Conservation (phyloP, 306 rosid genomes). For the Ochetophila trinervis region DNA sequence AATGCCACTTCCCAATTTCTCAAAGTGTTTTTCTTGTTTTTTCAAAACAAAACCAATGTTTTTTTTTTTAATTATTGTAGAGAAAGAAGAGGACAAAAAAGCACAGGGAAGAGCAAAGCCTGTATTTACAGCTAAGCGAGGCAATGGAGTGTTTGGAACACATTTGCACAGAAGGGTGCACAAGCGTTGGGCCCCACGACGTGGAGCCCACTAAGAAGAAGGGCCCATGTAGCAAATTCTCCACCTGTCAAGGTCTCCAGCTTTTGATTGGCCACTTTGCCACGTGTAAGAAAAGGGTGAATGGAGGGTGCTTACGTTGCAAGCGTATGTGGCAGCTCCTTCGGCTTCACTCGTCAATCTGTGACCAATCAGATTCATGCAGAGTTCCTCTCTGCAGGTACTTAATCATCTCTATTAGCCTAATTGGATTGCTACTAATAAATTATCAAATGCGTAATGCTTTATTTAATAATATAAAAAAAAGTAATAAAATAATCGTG, state of each 20-base stretch:
- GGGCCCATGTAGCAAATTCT: constrained; percentile 57
- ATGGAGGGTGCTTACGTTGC: constrained; percentile 73
- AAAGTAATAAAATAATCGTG: too few relatives aligned
- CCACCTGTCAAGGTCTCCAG: constrained; percentile 78
- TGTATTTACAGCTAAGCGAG: constrained; percentile 67
- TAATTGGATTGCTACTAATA: too few relatives aligned
- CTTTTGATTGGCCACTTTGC: constrained; percentile 66
- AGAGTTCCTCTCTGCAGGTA: constrained; percentile 95
- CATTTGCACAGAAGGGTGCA: constrained; percentile 89
- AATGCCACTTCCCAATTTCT: not conserved
- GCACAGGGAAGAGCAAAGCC: constrained; percentile 52
- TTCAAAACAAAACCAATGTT: too few relatives aligned
- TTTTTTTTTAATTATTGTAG: constrained; percentile 23
- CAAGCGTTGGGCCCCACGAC: constrained; percentile 59
- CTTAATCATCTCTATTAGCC: not conserved
- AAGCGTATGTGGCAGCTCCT: constrained; percentile 97
- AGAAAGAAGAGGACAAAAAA: constrained; percentile 61
- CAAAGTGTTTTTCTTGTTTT: too few relatives aligned
- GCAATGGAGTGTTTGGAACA: constrained; percentile 97
- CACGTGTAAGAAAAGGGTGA: constrained; percentile 46
- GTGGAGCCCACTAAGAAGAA: constrained; percentile 43
- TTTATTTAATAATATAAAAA: too few relatives aligned
- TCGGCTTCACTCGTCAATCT: constrained; percentile 67
- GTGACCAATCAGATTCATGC: constrained; percentile 69
- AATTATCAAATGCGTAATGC: too few relatives aligned